A percentile compares a stretch with the other conserved stretches of the same genome.
Conservation (phyloP, 2,329 filamentous ascomycete genomes). For the Ceratocystis destructans region DNA sequence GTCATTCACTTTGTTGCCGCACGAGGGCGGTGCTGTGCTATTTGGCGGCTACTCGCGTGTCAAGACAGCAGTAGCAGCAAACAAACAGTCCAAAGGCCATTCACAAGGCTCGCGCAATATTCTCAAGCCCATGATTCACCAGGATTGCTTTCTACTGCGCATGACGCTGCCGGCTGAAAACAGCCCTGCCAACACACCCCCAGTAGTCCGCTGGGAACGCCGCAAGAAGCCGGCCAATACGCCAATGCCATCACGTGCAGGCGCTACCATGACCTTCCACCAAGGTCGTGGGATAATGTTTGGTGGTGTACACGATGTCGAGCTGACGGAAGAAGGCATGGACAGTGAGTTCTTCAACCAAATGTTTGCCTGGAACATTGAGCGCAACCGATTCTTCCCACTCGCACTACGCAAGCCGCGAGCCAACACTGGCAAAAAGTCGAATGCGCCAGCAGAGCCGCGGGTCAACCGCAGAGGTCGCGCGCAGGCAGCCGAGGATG, state of each 20-base stretch:
- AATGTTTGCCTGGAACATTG: constrained; percentile 85
- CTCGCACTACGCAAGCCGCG: constrained; percentile 63
- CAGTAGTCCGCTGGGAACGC: constrained; percentile 76
- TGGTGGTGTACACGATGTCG: constrained; percentile 86
- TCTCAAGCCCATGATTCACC: constrained; percentile 76
- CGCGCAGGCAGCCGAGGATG: constrained; percentile 81
- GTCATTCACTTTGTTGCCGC: constrained; percentile 81
- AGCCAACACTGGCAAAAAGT: constrained; percentile 42
- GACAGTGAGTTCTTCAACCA: constrained; percentile 96
- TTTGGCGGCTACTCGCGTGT: constrained; percentile 91
- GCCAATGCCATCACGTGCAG: constrained; percentile 69
- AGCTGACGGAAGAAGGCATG: constrained; percentile 84
- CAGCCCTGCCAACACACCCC: constrained; percentile 49
- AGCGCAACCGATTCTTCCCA: constrained; percentile 88
- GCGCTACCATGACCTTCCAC: constrained; percentile 87
- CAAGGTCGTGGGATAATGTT: constrained; percentile 87
- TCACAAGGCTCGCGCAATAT: constrained; percentile 53
- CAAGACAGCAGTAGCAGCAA: constrained; percentile 50
- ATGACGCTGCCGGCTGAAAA: constrained; percentile 60
- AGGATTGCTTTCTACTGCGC: constrained; percentile 87
- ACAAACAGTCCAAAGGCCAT: constrained; percentile 51
- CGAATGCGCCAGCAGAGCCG: constrained; percentile 32
- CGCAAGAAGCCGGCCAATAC: constrained; percentile 85
- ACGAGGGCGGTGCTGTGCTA: constrained; percentile 77
- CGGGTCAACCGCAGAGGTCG: constrained; percentile 51